phyloP scores from a whole-genome alignment of 2,329 filamentous ascomycete species.

The Phaeophleospora eucalypticola region DNA sequence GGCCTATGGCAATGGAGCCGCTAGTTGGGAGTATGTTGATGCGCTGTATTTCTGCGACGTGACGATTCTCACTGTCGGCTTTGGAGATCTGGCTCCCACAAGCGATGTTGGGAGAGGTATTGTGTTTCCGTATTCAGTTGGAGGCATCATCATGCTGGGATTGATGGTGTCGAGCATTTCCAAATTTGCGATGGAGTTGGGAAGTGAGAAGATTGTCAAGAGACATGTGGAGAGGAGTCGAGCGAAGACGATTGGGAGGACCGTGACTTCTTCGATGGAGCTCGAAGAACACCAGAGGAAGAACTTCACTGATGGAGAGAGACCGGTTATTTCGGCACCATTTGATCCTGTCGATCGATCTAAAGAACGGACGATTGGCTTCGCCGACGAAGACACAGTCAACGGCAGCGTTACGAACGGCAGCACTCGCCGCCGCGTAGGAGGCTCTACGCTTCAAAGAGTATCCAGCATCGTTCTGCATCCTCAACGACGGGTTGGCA shows the following conservation, averaged over 20 bases:
- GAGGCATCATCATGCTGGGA: slow-evolving; percentile 80
- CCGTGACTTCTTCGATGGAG: slow-evolving; percentile 51
- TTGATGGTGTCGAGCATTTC: slow-evolving; percentile 77
- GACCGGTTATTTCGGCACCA: slow-evolving; percentile 14
- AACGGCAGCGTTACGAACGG: background rate
- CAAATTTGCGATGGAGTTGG: slow-evolving; percentile 58
- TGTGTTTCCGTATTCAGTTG: slow-evolving; percentile 76
- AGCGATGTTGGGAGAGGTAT: slow-evolving; percentile 62
- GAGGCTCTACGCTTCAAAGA: slow-evolving; percentile 11
- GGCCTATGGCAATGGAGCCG: slow-evolving; percentile 28
- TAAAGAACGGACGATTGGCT: slow-evolving; percentile 11
- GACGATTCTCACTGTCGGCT: slow-evolving; percentile 58
- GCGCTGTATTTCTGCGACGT: slow-evolving; percentile 66
- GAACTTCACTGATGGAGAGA: slow-evolving; percentile 3
- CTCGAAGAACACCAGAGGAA: slow-evolving; percentile 28
- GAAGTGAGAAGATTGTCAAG: slow-evolving; percentile 58
- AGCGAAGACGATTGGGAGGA: slow-evolving; percentile 50
- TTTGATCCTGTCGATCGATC: slow-evolving; percentile 10
- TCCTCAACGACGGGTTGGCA: slow-evolving; percentile 12
- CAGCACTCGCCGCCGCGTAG: background rate
- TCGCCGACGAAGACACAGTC: slow-evolving; percentile 9
- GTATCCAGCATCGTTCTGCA: slow-evolving; percentile 18
- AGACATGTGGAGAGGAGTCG: slow-evolving; percentile 55
- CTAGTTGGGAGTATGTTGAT: slow-evolving; percentile 67
- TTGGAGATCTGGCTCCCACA: slow-evolving; percentile 57